Percentiles rank a stretch among this genome's conserved stretches.
These are phyloP conservation scores for Termitomyces titanicus DNA, from an alignment of 768 basidiomycete species.

Conservation along the genomic window DNA sequence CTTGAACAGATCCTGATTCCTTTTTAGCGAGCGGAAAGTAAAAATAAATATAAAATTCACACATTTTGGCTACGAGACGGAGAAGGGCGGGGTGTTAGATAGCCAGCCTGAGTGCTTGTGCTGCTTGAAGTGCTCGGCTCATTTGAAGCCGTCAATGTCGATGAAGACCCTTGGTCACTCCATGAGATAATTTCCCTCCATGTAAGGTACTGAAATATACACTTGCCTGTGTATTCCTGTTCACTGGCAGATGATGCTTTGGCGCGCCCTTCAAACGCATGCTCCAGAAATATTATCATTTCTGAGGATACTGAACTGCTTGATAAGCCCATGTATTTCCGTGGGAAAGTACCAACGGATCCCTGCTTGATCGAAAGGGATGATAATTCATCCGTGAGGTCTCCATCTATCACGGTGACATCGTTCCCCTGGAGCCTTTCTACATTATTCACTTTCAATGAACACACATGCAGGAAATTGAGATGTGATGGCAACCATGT, in stretches of 20 bases:
- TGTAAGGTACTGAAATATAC: neutral
- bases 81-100: too few species aligned
- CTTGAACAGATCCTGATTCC: too few species aligned
- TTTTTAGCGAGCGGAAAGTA: too few species aligned
- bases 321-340: neutral
- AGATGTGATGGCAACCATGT: neutral
- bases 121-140: neutral
- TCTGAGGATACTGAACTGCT: neutral
- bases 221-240: neutral
- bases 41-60: too few species aligned
- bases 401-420: neutral
- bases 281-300: neutral
- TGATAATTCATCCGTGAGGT: neutral
- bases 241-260: neutral
- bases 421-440: neutral
- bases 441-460: neutral
- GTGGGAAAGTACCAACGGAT: neutral
- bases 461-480: neutral
- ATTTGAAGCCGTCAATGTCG: neutral
- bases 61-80: too few species aligned
- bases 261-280: slow-evolving; percentile 3
- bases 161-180: too few species aligned
- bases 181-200: too few species aligned
- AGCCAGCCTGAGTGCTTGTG: too few species aligned
- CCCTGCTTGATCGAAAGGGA: neutral